These are phyloP conservation scores for Aspergillus brasiliensis DNA, from an alignment of 2,329 filamentous ascomycete species.

Conservation along the genomic window DNA sequence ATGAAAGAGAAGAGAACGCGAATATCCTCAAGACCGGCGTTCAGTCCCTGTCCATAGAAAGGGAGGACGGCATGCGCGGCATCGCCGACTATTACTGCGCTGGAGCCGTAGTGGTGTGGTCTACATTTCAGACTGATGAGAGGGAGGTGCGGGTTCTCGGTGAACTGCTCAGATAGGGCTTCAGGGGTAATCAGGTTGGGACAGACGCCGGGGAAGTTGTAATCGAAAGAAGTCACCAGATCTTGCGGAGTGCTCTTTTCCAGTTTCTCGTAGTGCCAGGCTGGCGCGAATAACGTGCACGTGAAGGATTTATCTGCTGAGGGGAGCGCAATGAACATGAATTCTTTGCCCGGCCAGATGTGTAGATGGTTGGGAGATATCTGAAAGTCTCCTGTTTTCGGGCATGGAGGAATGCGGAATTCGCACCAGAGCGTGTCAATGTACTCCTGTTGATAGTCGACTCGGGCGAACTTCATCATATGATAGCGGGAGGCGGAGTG, in stretches of 20 bases:
- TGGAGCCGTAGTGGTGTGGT: constrained; percentile 78
- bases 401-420: constrained; percentile 71
- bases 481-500: constrained; percentile 90
- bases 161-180: constrained; percentile 74
- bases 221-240: constrained; percentile 85
- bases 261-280: constrained; percentile 67
- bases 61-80: constrained; percentile 97
- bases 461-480: constrained; percentile 89
- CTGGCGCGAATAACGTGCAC: constrained; percentile 87
- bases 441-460: constrained; percentile 92
- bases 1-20: constrained; percentile 81
- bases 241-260: constrained; percentile 58
- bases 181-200: constrained; percentile 60
- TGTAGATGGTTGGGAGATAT: constrained; percentile 94
- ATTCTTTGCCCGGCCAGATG: constrained; percentile 91
- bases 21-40: constrained; percentile 92
- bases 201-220: constrained; percentile 82
- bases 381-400: constrained; percentile 59
- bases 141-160: constrained; percentile 81
- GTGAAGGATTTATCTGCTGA: constrained; percentile 88
- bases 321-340: constrained; percentile 99
- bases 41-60: constrained; percentile 98
- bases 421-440: constrained; percentile 98
- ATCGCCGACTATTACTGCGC: constrained; percentile 85
- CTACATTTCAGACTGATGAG: constrained; percentile 91